Evolutionary conservation across 805 yeast species (phyloP).

Genomic region (Millerago galiae): DNA sequence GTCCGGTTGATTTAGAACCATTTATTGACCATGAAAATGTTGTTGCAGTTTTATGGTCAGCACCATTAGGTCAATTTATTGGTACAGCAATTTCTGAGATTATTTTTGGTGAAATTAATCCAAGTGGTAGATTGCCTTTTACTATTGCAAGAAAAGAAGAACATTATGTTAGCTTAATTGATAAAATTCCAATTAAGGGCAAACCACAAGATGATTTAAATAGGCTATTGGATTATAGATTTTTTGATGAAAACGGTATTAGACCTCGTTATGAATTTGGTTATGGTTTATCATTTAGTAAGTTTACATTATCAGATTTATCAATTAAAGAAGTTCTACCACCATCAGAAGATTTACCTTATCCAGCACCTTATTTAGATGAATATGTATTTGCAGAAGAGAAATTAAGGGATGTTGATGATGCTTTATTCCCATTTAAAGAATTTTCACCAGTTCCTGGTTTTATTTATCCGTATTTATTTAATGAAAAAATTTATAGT

Average conservation of each 20-base stretch:
- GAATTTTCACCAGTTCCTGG: constrained; percentile 49
- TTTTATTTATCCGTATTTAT: constrained; percentile 48
- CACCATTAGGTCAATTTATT: constrained; percentile 50
- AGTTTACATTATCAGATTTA: constrained; percentile 21
- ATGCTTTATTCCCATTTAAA: constrained; percentile 46
- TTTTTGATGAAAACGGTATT: constrained; percentile 49
- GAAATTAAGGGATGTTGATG: constrained; percentile 47
- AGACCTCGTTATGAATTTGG: constrained; percentile 59
- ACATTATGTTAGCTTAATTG: constrained; percentile 42
- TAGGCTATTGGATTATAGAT: constrained; percentile 46
- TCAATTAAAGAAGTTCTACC: constrained; percentile 35
- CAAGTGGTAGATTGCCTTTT: constrained; percentile 59
- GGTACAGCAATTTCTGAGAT: constrained; percentile 55
- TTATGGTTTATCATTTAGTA: constrained; percentile 7
- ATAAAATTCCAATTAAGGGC: constrained; percentile 29
- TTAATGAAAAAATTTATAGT: constrained; percentile 25
- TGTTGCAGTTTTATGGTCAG: constrained; percentile 48
- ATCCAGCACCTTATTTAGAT: constrained; percentile 41
- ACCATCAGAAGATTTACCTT: constrained; percentile 40
- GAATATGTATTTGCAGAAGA: constrained; percentile 36
- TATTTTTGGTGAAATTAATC: constrained; percentile 53
- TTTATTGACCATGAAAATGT: constrained; percentile 52
- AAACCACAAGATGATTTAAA: constrained; percentile 30
- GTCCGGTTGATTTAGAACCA: constrained; percentile 52
- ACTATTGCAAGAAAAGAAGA: constrained; percentile 48